Conservation (phyloP, 257 asterid genomes). For the Verbena officinalis region DNA sequence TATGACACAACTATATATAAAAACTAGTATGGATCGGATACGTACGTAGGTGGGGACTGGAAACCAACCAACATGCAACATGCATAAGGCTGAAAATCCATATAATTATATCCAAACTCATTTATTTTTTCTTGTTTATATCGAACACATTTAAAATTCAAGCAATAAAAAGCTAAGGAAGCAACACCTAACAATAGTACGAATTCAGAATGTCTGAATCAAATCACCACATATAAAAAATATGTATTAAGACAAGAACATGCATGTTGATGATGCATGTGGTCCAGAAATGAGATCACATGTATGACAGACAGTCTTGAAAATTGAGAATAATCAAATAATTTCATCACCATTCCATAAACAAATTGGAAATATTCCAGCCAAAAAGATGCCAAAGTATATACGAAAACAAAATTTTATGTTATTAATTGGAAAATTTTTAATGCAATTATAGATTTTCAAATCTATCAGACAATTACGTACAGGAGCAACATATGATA, state of each 20-base stretch:
- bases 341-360: slow-evolving; percentile 4
- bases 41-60: no score
- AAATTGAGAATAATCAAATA: not conserved
- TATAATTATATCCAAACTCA: not conserved
- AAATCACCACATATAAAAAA: not conserved
- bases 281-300: slow-evolving; percentile 35
- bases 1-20: no score
- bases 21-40: no score
- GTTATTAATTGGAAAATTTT: no score
- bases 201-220: not conserved
- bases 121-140: not conserved
- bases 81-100: no score
- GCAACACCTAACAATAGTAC: not conserved
- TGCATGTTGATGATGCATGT: slow-evolving; percentile 7
- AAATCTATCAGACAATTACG: no score
- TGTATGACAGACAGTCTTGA: slow-evolving; percentile 31
- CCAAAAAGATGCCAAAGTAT: not conserved
- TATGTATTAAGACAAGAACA: slow-evolving; percentile 20
- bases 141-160: not conserved
- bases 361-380: slow-evolving; percentile 12
- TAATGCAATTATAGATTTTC: no score
- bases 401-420: no score
- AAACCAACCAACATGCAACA: no score
- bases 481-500: no score
- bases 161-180: not conserved